Evolutionary conservation across 2,329 filamentous ascomycete genomes (phyloP), one percentile per base, ranked within the genome.

Genomic region (Fusarium fujikuroi): DNA sequence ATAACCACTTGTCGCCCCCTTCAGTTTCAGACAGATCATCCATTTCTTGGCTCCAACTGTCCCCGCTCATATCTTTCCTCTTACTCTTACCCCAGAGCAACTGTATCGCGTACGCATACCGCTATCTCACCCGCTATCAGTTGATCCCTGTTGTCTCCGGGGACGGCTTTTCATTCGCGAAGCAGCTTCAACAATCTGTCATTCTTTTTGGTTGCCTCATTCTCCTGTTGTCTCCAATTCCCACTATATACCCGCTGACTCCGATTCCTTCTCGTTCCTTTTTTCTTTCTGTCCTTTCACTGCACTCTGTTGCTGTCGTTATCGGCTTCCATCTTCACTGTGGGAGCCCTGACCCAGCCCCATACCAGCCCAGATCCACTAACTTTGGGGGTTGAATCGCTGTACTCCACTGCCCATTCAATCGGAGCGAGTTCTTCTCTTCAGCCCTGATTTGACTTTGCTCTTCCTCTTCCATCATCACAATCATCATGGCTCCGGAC

Each of bases 111-210:
- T 47, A 47, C 25, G 68, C 75, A 75, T 76, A 76, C 70, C 75
- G 76, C 75, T 77, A 77, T 77, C 76, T 74, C 66, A 72, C 60
- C 75, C 72, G 70, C 75, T 77, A 77, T 77, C 76, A 77, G 62
- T 66, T 47, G 66, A 74, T 44, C 74, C 66, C 70, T 76, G 73
- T 62, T 63, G 70, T 65, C 59, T 59, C 42, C 23, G 10, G 32
- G 42, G 21, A 37, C 42, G 43, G 53, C 65, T 72, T 77, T 65
- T 72, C 63, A 72, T 74, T 75, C 69, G 71, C 36, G 62, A 69
- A 68, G 43, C 60, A 64, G 60, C 71, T 72, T 40, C 56, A 70
- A 62, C 58, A 37, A 60, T 66, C 66, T 60, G 74, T 64, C 64
- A 69, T 66, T 69, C 42, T 60, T 72, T 76, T 63, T 66, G 63